Percentiles rank a stretch among this genome's conserved stretches.
Evolutionary conservation across 2,329 filamentous ascomycete genomes (phyloP).

Genomic region (Akanthomyces muscarius): DNA sequence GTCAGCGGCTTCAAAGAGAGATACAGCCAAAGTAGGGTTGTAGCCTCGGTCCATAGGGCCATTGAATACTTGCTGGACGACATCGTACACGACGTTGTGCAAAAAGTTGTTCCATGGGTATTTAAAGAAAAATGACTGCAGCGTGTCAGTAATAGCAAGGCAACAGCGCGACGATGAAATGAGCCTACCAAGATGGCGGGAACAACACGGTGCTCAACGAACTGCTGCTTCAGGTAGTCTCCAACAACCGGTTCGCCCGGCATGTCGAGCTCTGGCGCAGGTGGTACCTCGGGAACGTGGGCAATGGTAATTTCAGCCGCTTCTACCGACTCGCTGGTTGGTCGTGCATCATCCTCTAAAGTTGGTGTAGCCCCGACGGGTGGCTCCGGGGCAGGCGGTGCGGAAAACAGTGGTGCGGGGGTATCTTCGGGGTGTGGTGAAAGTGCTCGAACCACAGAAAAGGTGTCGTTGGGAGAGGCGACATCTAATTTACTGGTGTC

Average conservation of each 20-base stretch:
- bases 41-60: conserved; percentile 95
- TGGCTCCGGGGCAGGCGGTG: conserved; percentile 28
- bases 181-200: conserved; percentile 83
- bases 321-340: conserved; percentile 14
- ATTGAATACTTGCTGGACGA: conserved; percentile 98
- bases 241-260: conserved; percentile 71
- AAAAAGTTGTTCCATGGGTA: conserved; percentile 99
- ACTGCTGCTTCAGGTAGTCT: conserved; percentile 91
- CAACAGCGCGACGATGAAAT: neutral
- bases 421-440: conserved; percentile 62
- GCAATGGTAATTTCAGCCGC: conserved; percentile 10
- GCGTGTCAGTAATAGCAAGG: conserved; percentile 19
- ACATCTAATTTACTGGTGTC: conserved; percentile 13
- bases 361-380: conserved; percentile 24
- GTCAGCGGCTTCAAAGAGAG: conserved; percentile 85
- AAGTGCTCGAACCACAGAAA: conserved; percentile 27
- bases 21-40: conserved; percentile 84
- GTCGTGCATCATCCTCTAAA: neutral
- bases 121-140: conserved; percentile 90
- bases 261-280: conserved; percentile 16
- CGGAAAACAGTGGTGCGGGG: conserved; percentile 57
- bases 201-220: conserved; percentile 90
- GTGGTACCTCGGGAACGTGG: conserved; percentile 17
- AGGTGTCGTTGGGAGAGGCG: neutral
- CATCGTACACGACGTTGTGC: conserved; percentile 98